Conservation (phyloP, 345 rosid genomes). For the Angophora floribunda region DNA sequence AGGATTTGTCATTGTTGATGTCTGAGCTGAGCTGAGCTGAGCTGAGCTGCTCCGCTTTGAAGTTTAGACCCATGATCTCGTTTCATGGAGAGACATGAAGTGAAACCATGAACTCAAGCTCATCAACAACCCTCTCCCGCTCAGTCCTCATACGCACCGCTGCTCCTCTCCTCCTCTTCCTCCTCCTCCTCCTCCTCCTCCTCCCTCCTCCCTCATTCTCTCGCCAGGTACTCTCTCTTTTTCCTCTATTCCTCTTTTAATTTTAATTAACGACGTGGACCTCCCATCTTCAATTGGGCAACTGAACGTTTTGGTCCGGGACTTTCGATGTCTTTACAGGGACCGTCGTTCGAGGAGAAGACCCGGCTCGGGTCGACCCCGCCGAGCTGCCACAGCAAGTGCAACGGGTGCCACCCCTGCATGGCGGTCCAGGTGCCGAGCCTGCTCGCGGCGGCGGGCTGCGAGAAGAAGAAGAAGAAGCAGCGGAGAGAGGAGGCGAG, state of each 20-base stretch:
- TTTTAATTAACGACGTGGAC: not conserved
- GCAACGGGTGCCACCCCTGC: slow-evolving; percentile 88
- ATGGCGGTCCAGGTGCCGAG: slow-evolving; percentile 77
- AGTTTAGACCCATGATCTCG: not conserved
- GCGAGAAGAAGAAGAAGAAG: not conserved
- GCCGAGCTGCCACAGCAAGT: slow-evolving; percentile 87
- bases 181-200: not conserved
- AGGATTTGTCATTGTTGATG: not conserved
- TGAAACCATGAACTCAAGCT: not conserved
- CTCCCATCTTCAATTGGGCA: not conserved
- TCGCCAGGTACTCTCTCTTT: not conserved
- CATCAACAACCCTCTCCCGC: not conserved
- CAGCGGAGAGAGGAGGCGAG: not conserved
- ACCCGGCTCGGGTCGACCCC: slow-evolving; percentile 82
- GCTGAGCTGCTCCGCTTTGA: not conserved
- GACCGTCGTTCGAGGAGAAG: slow-evolving; percentile 40
- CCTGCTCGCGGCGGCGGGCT: slow-evolving; percentile 13
- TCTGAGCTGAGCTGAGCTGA: not conserved
- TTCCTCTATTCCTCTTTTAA: not conserved
- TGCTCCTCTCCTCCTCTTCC: not conserved
- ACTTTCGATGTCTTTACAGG: slow-evolving; percentile 11
- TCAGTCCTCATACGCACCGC: not conserved
- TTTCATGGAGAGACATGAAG: not conserved
- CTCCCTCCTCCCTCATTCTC: not conserved
- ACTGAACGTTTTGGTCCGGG: not conserved